Base-by-base conservation (phyloP, 257 asterid species). In the Orobanche coerulescens region DNA sequence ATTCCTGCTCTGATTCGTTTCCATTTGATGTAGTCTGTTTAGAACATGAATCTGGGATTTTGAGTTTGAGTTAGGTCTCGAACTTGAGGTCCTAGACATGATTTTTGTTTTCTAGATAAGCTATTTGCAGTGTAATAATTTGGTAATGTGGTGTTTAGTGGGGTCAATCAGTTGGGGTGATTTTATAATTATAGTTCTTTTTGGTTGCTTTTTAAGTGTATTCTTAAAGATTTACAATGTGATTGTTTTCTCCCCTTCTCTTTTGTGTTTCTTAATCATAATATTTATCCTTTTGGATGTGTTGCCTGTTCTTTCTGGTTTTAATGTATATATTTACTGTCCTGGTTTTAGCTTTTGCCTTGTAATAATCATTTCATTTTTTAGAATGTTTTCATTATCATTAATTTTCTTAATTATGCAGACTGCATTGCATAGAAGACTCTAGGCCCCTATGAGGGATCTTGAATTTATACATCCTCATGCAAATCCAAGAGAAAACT, bases 381-480 rank as follows among this genome's bases (percentile, higher is more conserved):
- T n/a, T n/a, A n/a, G n/a, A n/a, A n/a, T n/a, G n/a, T 36, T 36
- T 36, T 36, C 9, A 6, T 36, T 36, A 0, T 36, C 13, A 7
- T 6, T 6, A 4, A 2, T 36, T 65, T 54, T 60, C 54, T 65
- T 58, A 9, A 26, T 56, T 68, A 8, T 78, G 85, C 89, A 91
- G 96, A 69, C 52, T 77, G 75, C 80, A 59, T 71, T 76, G 71
- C 39, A 71, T 61, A 77, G 84, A 78, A 85, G 95, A 69, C 86
- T 85, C 50, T 91, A 96, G 98, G 90, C 87, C 31, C 89, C 95
- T 18, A 76, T 88, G 69, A 80, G 81, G 82, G 79, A 60, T 67
- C 88, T 91, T 64, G 88, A 85, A 67, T 66, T 87, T 40, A 57
- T 91, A 55, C 89, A 82, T 61, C 87, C 96, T 36, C 73, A 76